Percentiles rank a stretch among this genome's conserved stretches.
These are phyloP conservation scores for Xylaria telfairii DNA, from an alignment of 495 filamentous ascomycete genomes.

Conservation along the genomic window DNA sequence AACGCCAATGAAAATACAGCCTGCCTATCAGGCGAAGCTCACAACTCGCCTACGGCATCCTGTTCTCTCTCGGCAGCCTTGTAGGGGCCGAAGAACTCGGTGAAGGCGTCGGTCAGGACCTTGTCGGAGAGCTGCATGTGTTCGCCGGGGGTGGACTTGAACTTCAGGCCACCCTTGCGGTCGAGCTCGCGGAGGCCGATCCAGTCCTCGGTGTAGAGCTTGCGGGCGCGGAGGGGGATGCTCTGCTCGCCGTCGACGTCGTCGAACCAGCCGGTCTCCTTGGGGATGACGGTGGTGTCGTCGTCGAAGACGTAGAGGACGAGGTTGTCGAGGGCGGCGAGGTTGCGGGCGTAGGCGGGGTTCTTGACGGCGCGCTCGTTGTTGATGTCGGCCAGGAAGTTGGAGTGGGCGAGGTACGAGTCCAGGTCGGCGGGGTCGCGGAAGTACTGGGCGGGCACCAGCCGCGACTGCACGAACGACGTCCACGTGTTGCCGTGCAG, in stretches of 20 bases:
- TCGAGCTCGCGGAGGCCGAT: constrained; percentile 83
- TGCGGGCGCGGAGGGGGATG: constrained; percentile 71
- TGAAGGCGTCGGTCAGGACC: constrained; percentile 69
- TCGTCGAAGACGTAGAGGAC: constrained; percentile 91
- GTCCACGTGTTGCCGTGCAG: constrained; percentile 79
- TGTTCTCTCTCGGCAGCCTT: constrained; percentile 32
- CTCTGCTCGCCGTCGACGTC: constrained; percentile 78
- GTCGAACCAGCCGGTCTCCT: constrained; percentile 89
- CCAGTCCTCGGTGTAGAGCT: constrained; percentile 92
- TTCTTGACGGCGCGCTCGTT: constrained; percentile 86
- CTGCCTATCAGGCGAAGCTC: constrained; percentile 16
- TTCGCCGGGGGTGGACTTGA: constrained; percentile 69
- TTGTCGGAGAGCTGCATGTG: constrained; percentile 86
- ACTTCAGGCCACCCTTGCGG: constrained; percentile 77
- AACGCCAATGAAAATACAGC: constrained; percentile 23
- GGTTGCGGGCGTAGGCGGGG: constrained; percentile 70
- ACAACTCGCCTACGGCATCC: constrained; percentile 34
- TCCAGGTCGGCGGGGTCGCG: constrained; percentile 74
- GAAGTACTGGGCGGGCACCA: constrained; percentile 97
- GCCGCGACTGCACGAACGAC: constrained; percentile 70
- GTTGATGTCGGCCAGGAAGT: constrained; percentile 98
- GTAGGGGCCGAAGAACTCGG: constrained; percentile 71
- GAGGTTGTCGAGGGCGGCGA: constrained; percentile 75
- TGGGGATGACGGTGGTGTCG: constrained; percentile 85
- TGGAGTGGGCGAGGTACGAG: constrained; percentile 79